phyloP scores from a whole-genome alignment of 345 rosid genomes.

The Excoecaria agallocha region DNA sequence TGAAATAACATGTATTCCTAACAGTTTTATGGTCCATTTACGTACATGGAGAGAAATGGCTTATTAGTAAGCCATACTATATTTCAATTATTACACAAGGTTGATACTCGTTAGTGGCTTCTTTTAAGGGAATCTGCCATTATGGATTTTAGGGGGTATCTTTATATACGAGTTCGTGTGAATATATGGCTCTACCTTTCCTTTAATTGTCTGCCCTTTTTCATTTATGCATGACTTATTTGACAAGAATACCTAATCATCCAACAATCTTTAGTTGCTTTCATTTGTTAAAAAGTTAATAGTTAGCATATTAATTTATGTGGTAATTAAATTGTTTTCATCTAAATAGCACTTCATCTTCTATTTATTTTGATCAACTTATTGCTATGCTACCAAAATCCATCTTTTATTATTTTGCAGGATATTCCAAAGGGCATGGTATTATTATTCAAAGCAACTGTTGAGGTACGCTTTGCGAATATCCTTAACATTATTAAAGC shows the following conservation, averaged over 20 bases:
- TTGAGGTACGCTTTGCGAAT: slow-evolving; percentile 72
- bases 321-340: background rate
- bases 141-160: background rate
- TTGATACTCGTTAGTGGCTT: background rate
- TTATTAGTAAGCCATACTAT: too few species aligned
- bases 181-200: too few species aligned
- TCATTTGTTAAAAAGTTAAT: background rate
- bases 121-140: background rate
- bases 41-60: too few species aligned
- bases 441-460: slow-evolving; percentile 83
- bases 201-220: background rate
- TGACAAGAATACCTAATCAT: background rate
- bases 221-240: background rate
- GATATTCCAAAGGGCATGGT: slow-evolving; percentile 88
- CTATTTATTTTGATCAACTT: background rate
- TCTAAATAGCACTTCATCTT: background rate
- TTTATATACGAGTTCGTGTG: background rate
- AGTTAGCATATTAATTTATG: background rate
- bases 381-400: background rate
- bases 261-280: background rate
- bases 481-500: background rate
- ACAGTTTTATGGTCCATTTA: too few species aligned
- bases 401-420: slow-evolving; percentile 40
- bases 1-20: too few species aligned
- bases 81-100: background rate